A percentile compares a stretch with the other conserved stretches of the same genome.
Conservation (phyloP, 371 early-diverging fungal genomes). For the Cladochytrium tenue region DNA sequence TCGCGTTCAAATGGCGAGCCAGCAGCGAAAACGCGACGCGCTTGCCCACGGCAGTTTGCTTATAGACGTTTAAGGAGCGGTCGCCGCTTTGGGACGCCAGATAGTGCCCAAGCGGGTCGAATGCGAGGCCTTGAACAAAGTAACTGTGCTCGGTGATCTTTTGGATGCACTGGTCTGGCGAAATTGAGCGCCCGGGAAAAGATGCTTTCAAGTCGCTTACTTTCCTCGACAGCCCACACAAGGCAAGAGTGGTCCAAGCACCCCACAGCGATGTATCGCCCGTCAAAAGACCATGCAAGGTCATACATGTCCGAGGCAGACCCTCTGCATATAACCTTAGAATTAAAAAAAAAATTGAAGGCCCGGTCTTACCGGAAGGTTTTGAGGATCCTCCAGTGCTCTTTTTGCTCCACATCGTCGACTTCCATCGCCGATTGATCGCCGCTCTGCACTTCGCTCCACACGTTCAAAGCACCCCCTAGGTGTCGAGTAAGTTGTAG, state of each 20-base stretch:
- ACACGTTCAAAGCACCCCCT: no score
- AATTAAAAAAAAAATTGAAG: not conserved
- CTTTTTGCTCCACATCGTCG: slow-evolving; percentile 38
- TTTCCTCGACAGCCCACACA: slow-evolving; percentile 80
- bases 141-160: slow-evolving; percentile 84
- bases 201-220: slow-evolving; percentile 44
- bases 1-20: no score
- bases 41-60: not conserved
- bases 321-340: slow-evolving; percentile 13
- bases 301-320: slow-evolving; percentile 78
- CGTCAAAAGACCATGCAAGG: slow-evolving; percentile 93
- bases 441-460: no score
- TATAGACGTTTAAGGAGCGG: slow-evolving; percentile 48
- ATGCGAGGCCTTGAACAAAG: slow-evolving; percentile 94
- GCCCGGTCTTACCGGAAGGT: slow-evolving; percentile 39
- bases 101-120: slow-evolving; percentile 90
- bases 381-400: slow-evolving; percentile 33
- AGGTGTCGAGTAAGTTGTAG: not conserved
- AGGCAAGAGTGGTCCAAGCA: slow-evolving; percentile 90
- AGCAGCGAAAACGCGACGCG: not conserved
- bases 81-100: slow-evolving; percentile 92
- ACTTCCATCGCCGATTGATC: no score
- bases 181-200: not conserved
- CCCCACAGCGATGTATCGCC: slow-evolving; percentile 80
- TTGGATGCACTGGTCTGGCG: slow-evolving; percentile 71